These are phyloP conservation scores for Chlamydomonas schloesseri DNA, from an alignment of 139 green algal genomes.

Conservation along the genomic window DNA sequence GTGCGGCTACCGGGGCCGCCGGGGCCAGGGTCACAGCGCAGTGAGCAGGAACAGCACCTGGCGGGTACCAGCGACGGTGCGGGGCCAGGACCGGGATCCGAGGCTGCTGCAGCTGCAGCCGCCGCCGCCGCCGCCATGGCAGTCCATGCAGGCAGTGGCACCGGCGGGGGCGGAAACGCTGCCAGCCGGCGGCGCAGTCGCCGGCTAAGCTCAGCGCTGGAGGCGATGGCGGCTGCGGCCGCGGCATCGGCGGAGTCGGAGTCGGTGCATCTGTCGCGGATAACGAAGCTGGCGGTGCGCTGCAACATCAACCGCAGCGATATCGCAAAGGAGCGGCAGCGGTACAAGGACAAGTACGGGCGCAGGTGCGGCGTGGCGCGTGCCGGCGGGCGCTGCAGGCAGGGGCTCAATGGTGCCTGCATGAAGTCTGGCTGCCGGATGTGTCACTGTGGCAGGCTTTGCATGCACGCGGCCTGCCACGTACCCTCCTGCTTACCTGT, in stretches of 20 bases:
- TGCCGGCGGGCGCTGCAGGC: too few species aligned
- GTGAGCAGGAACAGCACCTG: too few species aligned
- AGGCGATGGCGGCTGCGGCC: neutral
- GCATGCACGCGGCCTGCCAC: too few species aligned
- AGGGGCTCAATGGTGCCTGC: too few species aligned
- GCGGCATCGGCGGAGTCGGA: neutral
- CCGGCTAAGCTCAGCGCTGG: too few species aligned
- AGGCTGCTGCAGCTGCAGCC: neutral
- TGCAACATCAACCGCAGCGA: conserved; percentile 39
- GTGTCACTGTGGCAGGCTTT: too few species aligned
- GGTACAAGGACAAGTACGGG: conserved; percentile 3
- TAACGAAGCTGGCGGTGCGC: neutral
- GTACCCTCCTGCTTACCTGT: too few species aligned
- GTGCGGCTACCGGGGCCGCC: too few species aligned
- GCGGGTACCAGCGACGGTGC: too few species aligned
- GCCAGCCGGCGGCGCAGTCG: neutral
- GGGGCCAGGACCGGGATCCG: too few species aligned
- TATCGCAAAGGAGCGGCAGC: conserved; percentile 7
- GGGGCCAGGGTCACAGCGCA: too few species aligned
- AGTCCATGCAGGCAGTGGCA: neutral
- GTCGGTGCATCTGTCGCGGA: neutral
- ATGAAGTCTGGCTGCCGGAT: too few species aligned
- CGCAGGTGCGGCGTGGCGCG: neutral
- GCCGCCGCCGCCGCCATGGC: neutral
- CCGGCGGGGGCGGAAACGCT: neutral